Evolutionary conservation across 352 stramenopile genomes (phyloP).

Genomic region (Lagenidium giganteum): DNA sequence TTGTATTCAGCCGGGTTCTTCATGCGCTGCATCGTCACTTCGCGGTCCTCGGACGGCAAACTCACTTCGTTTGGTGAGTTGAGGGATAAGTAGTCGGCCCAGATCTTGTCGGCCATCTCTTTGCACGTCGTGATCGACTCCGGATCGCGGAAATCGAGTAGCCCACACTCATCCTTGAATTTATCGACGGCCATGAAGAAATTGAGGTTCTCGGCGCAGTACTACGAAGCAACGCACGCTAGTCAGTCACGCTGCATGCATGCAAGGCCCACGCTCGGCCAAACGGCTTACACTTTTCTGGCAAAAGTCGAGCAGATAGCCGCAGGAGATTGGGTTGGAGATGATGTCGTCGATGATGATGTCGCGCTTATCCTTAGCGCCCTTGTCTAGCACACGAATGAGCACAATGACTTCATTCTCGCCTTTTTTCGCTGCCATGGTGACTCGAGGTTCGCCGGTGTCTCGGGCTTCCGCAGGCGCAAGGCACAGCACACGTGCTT

Average conservation of each 20-base stretch:
- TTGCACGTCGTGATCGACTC: constrained; percentile 77
- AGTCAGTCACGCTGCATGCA: too few species aligned
- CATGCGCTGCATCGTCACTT: constrained; percentile 79
- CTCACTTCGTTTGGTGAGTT: constrained; percentile 84
- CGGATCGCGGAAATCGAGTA: constrained; percentile 76
- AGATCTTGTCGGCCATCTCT: constrained; percentile 82
- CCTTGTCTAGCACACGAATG: constrained; percentile 64
- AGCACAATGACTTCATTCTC: constrained; percentile 67
- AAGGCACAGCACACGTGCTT: too few species aligned
- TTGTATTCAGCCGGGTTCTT: constrained; percentile 72
- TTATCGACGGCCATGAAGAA: constrained; percentile 87
- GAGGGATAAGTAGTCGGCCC: constrained; percentile 74
- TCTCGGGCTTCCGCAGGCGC: too few species aligned
- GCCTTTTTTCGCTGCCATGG: constrained; percentile 65
- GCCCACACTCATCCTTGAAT: constrained; percentile 76
- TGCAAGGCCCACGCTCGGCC: too few species aligned
- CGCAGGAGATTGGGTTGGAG: constrained; percentile 79
- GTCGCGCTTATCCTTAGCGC: constrained; percentile 63
- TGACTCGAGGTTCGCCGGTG: not conserved
- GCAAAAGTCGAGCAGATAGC: constrained; percentile 83
- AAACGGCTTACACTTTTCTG: constrained; percentile 74
- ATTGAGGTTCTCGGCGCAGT: constrained; percentile 81
- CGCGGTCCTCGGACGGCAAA: constrained; percentile 70
- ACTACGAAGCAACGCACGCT: constrained; percentile 26
- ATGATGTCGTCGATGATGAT: constrained; percentile 84